Conservation (phyloP, 345 rosid genomes). For the Citrus australasica region DNA sequence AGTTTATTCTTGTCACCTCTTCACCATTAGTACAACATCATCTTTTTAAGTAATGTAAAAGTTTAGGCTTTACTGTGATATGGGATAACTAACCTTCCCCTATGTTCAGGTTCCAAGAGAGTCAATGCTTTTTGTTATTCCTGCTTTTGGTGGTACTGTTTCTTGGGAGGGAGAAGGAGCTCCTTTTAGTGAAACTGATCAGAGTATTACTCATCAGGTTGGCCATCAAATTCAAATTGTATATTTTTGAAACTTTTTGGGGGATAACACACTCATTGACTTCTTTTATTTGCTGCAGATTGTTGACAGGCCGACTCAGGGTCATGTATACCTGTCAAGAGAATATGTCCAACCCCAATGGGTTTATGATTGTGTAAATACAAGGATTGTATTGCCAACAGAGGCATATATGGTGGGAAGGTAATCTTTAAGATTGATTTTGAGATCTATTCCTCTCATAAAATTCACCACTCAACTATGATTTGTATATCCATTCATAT, state of each 20-base stretch:
- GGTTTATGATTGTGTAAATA: slow-evolving; percentile 80
- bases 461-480: not conserved
- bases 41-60: not conserved
- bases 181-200: slow-evolving; percentile 72
- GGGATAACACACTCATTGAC: not conserved
- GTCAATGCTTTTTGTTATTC: slow-evolving; percentile 79
- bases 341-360: slow-evolving; percentile 95
- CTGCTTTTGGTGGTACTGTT: slow-evolving; percentile 90
- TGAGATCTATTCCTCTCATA: not conserved
- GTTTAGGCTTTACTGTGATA: not conserved
- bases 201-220: slow-evolving; percentile 92
- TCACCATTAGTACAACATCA: not conserved
- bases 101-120: slow-evolving; percentile 85
- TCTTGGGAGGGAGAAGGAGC: slow-evolving; percentile 99
- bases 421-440: slow-evolving; percentile 28
- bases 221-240: slow-evolving; percentile 3
- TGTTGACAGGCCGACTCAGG: slow-evolving; percentile 85
- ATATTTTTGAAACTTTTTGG: not conserved
- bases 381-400: slow-evolving; percentile 69
- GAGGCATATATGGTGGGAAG: slow-evolving; percentile 76
- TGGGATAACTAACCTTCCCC: not conserved
- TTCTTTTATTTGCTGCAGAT: slow-evolving; percentile 46
- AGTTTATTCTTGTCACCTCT: not conserved
- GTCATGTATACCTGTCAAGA: slow-evolving; percentile 76
- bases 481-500: not conserved